Evolutionary conservation across 805 yeast species (phyloP).

Genomic region (Saturnispora zaruensis): DNA sequence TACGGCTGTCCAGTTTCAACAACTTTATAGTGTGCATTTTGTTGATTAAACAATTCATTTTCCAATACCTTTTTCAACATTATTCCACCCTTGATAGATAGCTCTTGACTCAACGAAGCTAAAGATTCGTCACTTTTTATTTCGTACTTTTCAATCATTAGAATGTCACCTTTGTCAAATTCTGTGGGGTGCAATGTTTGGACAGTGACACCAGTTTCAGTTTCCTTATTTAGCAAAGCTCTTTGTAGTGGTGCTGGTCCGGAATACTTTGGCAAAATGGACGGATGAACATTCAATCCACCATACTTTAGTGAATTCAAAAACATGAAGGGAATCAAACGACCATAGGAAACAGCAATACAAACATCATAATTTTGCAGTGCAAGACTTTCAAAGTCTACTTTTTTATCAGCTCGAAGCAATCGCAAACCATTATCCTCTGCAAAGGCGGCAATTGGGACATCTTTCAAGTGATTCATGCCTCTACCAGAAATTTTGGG

Average conservation of each 20-base stretch:
- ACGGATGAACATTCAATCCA: slow-evolving; percentile 90
- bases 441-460: slow-evolving; percentile 45
- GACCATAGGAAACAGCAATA: slow-evolving; percentile 90
- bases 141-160: slow-evolving; percentile 44
- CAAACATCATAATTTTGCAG: slow-evolving; percentile 45
- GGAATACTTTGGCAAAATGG: slow-evolving; percentile 68
- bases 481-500: slow-evolving; percentile 61
- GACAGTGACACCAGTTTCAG: slow-evolving; percentile 70
- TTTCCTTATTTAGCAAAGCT: slow-evolving; percentile 58
- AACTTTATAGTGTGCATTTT: slow-evolving; percentile 10
- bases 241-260: slow-evolving; percentile 90
- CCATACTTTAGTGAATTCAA: slow-evolving; percentile 43
- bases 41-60: slow-evolving; percentile 23
- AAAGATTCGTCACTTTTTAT: slow-evolving; percentile 39
- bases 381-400: slow-evolving; percentile 29
- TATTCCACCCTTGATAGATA: slow-evolving; percentile 57
- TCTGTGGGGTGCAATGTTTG: slow-evolving; percentile 84
- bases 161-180: slow-evolving; percentile 72
- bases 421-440: slow-evolving; percentile 28
- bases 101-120: slow-evolving; percentile 35
- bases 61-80: slow-evolving; percentile 41
- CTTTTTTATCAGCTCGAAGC: slow-evolving; percentile 42
- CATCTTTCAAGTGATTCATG: slow-evolving; percentile 35
- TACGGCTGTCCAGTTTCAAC: slow-evolving; percentile 25
- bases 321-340: slow-evolving; percentile 60